These are phyloP conservation scores for Allantophomopsis cytisporea DNA, from an alignment of 2,329 filamentous ascomycete species.

Conservation along the genomic window DNA sequence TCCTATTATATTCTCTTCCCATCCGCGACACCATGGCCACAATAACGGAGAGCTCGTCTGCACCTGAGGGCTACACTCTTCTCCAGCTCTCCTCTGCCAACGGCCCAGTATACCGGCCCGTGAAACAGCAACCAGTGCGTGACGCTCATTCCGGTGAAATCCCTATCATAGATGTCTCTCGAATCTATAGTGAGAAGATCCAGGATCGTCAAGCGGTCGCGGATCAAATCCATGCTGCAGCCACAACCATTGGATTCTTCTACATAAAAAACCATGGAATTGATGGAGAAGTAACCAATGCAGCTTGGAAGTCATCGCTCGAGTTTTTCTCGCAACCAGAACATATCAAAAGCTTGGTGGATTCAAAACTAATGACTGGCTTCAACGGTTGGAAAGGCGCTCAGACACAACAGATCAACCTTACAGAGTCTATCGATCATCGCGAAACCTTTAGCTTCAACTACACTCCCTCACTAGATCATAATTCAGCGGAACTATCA, in stretches of 20 bases:
- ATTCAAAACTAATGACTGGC: conserved; percentile 21
- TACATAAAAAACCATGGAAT: conserved; percentile 4
- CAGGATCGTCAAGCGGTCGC: not conserved
- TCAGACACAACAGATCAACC: conserved; percentile 3
- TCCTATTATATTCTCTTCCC: too few relatives aligned
- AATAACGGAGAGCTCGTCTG: too few relatives aligned
- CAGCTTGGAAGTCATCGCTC: too few relatives aligned
- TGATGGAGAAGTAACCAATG: conserved; percentile 15
- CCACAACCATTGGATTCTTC: not conserved
- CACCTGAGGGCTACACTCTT: too few relatives aligned
- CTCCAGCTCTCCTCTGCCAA: not conserved
- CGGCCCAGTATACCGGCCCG: not conserved
- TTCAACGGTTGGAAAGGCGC: conserved; percentile 31
- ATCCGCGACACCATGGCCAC: too few relatives aligned
- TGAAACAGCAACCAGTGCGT: not conserved
- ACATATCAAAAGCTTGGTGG: too few relatives aligned
- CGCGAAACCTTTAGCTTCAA: conserved; percentile 16
- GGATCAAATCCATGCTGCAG: not conserved
- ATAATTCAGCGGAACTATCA: too few relatives aligned
- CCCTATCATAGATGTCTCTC: not conserved
- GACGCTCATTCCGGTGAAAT: not conserved
- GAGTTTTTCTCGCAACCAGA: too few relatives aligned
- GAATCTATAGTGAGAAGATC: not conserved
- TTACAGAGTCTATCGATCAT: too few relatives aligned
- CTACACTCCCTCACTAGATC: not conserved